A percentile compares a stretch with the other conserved stretches of the same genome.
These are phyloP conservation scores for Annona cherimola DNA, from an alignment of 164 flowering plant genomes.

Conservation along the genomic window DNA sequence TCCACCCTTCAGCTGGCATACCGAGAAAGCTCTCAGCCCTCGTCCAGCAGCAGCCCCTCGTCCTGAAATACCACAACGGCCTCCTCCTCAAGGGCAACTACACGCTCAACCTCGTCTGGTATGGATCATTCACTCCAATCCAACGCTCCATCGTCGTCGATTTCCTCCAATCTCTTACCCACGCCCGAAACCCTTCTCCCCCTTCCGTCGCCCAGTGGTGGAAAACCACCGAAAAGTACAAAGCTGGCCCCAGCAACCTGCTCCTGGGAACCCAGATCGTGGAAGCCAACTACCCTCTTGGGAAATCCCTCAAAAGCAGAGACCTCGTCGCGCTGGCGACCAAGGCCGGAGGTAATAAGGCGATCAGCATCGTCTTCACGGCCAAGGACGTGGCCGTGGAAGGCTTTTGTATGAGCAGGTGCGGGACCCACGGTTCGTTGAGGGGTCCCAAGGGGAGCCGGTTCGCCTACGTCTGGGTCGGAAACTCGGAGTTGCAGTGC, in stretches of 20 bases:
- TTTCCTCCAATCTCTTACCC: constrained; percentile 46
- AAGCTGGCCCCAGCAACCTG: constrained; percentile 33
- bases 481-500: constrained; percentile 75
- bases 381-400: constrained; percentile 55
- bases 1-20: constrained; percentile 9
- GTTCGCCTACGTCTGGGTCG: constrained; percentile 67
- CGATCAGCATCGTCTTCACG: constrained; percentile 49
- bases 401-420: constrained; percentile 47
- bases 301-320: constrained; percentile 34
- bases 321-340: constrained; percentile 36
- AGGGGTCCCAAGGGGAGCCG: constrained; percentile 9
- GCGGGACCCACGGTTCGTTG: constrained; percentile 46
- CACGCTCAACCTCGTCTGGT: constrained; percentile 59
- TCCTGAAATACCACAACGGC: constrained; percentile 67
- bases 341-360: constrained; percentile 10
- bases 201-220: constrained; percentile 68
- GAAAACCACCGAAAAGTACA: constrained; percentile 54
- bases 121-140: constrained; percentile 42
- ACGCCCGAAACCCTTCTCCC: not conserved
- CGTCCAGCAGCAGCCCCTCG: constrained; percentile 36
- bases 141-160: constrained; percentile 62
- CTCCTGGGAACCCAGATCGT: constrained; percentile 45
- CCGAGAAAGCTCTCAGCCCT: constrained; percentile 30
- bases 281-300: constrained; percentile 40
- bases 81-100: constrained; percentile 54